phyloP scores from a whole-genome alignment of 345 rosid species.

The Hirschfeldia incana region DNA sequence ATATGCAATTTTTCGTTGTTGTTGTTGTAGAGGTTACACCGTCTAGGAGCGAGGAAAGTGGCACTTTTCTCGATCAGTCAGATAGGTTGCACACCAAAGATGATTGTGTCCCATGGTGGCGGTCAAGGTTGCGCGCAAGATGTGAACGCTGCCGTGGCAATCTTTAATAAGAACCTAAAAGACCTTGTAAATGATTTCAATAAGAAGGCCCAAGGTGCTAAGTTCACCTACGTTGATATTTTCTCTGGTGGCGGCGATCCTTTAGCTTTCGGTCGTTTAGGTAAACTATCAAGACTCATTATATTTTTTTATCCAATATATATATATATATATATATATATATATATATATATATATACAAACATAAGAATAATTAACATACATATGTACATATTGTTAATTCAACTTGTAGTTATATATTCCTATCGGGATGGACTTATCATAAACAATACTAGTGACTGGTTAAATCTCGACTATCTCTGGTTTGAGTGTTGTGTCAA shows the following conservation, averaged over 20 bases:
- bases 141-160: conserved; percentile 31
- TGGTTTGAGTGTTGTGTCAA: neutral
- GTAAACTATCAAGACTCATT: conserved; percentile 1
- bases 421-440: neutral
- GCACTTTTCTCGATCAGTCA: conserved; percentile 28
- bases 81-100: conserved; percentile 39
- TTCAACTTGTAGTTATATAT: neutral
- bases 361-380: too few species aligned
- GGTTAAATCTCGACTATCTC: neutral
- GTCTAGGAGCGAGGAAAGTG: conserved; percentile 44
- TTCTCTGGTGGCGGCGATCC: conserved; percentile 10
- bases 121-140: conserved; percentile 23
- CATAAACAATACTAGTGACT: neutral
- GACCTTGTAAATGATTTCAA: conserved; percentile 37
- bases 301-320: neutral
- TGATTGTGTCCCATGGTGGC: neutral
- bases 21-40: conserved; percentile 29
- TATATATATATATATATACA: neutral
- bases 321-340: neutral
- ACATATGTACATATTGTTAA: neutral
- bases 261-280: neutral
- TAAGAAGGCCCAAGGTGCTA: conserved; percentile 15
- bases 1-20: neutral
- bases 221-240: conserved; percentile 30
- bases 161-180: conserved; percentile 29